phyloP scores from a whole-genome alignment of 2,329 filamentous ascomycete genomes.

The Xylariales sp. region DNA sequence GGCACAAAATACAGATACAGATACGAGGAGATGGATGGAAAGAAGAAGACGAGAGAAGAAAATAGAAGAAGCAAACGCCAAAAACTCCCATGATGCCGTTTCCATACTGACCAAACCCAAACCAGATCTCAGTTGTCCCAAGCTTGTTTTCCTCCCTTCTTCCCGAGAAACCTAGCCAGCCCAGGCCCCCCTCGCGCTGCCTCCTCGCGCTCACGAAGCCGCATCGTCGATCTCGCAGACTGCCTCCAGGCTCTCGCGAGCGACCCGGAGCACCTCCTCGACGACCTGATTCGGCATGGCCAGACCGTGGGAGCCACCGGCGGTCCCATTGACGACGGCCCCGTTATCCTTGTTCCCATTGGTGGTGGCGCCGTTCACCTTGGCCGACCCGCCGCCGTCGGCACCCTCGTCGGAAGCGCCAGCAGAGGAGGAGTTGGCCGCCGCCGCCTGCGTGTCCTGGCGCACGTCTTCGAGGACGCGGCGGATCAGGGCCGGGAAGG shows the following conservation, averaged over 20 bases:
- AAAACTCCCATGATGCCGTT: too few relatives aligned
- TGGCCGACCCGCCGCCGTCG: slow-evolving; percentile 23
- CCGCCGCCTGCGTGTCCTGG: slow-evolving; percentile 37
- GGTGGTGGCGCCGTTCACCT: slow-evolving; percentile 12
- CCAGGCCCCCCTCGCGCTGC: too few relatives aligned
- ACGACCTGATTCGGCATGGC: slow-evolving; percentile 57
- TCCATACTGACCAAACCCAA: too few relatives aligned
- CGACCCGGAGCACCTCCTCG: slow-evolving; percentile 57
- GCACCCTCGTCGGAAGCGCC: slow-evolving; percentile 8
- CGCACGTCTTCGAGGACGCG: slow-evolving; percentile 60
- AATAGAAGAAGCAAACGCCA: too few relatives aligned
- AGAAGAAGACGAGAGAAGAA: too few relatives aligned
- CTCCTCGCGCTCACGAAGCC: slow-evolving; percentile 12
- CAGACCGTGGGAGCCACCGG: slow-evolving; percentile 31
- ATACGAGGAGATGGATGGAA: too few relatives aligned
- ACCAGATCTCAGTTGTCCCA: too few relatives aligned
- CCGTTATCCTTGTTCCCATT: slow-evolving; percentile 12
- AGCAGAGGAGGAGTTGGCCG: slow-evolving; percentile 14
- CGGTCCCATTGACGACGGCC: slow-evolving; percentile 11
- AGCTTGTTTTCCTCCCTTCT: too few relatives aligned
- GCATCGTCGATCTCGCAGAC: slow-evolving; percentile 36
- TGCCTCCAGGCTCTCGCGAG: slow-evolving; percentile 53
- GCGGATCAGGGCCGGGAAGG: slow-evolving; percentile 56
- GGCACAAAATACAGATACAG: too few relatives aligned
- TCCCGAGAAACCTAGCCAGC: too few relatives aligned